Base-by-base conservation (phyloP, 495 filamentous ascomycete species). In the Polyplosphaeria fusca region DNA sequence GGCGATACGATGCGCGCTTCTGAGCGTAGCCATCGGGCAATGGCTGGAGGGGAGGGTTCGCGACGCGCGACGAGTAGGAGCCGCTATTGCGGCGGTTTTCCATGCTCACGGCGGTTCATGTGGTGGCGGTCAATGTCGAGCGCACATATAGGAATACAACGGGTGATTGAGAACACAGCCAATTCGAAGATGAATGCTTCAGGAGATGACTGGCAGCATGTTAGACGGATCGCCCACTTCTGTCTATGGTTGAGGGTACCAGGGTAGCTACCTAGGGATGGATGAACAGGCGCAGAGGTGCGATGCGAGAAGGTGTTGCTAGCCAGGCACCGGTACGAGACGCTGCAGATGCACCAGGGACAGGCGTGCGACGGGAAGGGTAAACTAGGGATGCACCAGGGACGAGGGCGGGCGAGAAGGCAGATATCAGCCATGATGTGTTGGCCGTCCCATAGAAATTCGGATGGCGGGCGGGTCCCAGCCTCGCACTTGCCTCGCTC, bases 1-100 rank as follows among this genome's bases (percentile, higher is more conserved):
- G 32, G 40, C 58, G 52, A 26, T 62, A 58, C 3, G 58, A 62
- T 18, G 47, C 23, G 5, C 58, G 52, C 38, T 66, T 61, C 42
- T 54, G 58, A 1, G 51, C 20, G 42, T 66, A 66, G 18, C 47
- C 50, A 24, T 66, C 63, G 35, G 54, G 37, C 2, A 43, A 24
- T 24, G 58, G 26, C 30, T 54, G 52, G 2, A 19, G 35, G 28
- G 45, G 37, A 19, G 58, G 37, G 20, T 58, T 32, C 16, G 50
- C 26, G 16, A 32, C 24, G 26, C 58, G 59, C 24, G 58, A 47
- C 5, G 53, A 38, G 47, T 66, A 61, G 24, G 58, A 53, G 23
- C 46, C 52, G 49, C 43, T 62, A 26, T 47, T 61, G 19, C 46
- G 45, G 23, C 38, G 52, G 37, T 55, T 55, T 16, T 62, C 58